Evolutionary conservation across 2,329 filamentous ascomycete genomes (phyloP).

Genomic region (Colletotrichum aenigma): DNA sequence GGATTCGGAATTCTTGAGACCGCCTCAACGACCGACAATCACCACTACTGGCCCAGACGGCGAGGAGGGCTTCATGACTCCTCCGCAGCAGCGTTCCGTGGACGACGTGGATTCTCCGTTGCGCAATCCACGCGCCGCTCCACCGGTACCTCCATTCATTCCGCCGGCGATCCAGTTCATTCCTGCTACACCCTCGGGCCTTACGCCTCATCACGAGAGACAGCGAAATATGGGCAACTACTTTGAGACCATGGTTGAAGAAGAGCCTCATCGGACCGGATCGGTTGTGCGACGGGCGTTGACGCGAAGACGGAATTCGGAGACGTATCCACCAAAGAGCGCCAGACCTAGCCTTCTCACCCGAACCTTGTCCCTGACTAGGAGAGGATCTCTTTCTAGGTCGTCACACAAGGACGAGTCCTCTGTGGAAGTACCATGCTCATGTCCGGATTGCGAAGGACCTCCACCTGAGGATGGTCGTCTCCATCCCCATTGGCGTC

Average conservation of each 20-base stretch:
- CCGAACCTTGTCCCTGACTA: slow-evolving; percentile 59
- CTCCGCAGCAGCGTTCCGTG: slow-evolving; percentile 51
- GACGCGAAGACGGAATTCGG: slow-evolving; percentile 50
- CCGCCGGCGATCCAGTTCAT: slow-evolving; percentile 62
- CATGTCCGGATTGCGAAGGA: slow-evolving; percentile 48
- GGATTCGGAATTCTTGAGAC: slow-evolving; percentile 25
- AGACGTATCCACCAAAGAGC: slow-evolving; percentile 42
- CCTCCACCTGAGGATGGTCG: slow-evolving; percentile 56
- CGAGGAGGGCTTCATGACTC: slow-evolving; percentile 53
- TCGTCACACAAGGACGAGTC: slow-evolving; percentile 27
- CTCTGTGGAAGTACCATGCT: slow-evolving; percentile 35
- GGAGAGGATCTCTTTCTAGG: slow-evolving; percentile 29
- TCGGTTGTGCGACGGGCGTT: slow-evolving; percentile 61
- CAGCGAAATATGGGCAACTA: slow-evolving; percentile 58
- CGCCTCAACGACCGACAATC: slow-evolving; percentile 37
- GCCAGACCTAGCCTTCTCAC: slow-evolving; percentile 48
- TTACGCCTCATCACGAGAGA: slow-evolving; percentile 60
- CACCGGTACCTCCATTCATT: slow-evolving; percentile 54
- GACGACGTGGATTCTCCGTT: slow-evolving; percentile 66
- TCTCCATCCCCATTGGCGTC: slow-evolving; percentile 67
- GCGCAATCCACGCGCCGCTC: slow-evolving; percentile 61
- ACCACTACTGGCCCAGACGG: slow-evolving; percentile 43
- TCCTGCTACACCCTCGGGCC: slow-evolving; percentile 65
- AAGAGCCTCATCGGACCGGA: slow-evolving; percentile 48
- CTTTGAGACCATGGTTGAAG: slow-evolving; percentile 47